A percentile compares a stretch with the other conserved stretches of the same genome.
Evolutionary conservation across 2,329 filamentous ascomycete species (phyloP).

Genomic region (Sclerotinia borealis): DNA sequence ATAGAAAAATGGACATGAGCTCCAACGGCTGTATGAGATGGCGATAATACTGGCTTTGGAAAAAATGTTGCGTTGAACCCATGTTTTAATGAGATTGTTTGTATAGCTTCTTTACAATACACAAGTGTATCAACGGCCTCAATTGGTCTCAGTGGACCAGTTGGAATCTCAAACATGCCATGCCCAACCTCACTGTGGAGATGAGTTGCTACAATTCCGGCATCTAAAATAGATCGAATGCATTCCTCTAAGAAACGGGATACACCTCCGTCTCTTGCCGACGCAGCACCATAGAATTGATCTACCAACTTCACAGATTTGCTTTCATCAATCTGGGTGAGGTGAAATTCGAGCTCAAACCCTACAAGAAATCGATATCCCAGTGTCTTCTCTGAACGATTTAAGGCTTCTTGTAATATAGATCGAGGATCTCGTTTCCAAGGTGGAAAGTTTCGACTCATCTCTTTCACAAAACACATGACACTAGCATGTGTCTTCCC

Average conservation of each 20-base stretch:
- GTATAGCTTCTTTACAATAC: constrained; percentile 63
- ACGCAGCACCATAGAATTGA: constrained; percentile 50
- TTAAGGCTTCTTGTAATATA: not conserved
- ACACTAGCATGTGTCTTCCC: constrained; percentile 43
- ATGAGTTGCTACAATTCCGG: constrained; percentile 60
- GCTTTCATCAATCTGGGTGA: constrained; percentile 42
- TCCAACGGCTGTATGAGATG: not conserved
- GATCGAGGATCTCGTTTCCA: not conserved
- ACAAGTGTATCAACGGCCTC: constrained; percentile 65
- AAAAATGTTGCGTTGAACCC: constrained; percentile 64
- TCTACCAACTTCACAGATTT: constrained; percentile 30
- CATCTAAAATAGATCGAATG: constrained; percentile 49
- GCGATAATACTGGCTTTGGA: constrained; percentile 54
- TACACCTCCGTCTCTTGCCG: constrained; percentile 53
- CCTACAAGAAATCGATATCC: constrained; percentile 55
- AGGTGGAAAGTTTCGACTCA: not conserved
- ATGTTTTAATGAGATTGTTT: constrained; percentile 54
- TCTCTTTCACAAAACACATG: constrained; percentile 56
- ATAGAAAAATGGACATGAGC: not conserved
- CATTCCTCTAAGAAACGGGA: constrained; percentile 60
- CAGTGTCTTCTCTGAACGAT: not conserved
- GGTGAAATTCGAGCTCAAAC: constrained; percentile 74
- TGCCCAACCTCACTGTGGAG: constrained; percentile 67
- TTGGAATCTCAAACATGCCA: constrained; percentile 71
- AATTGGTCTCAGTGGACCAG: constrained; percentile 56